A percentile compares a stretch with the other conserved stretches of the same genome.
phyloP scores from a whole-genome alignment of 371 early-diverging fungal species.

The Dichotomocladium elegans region DNA sequence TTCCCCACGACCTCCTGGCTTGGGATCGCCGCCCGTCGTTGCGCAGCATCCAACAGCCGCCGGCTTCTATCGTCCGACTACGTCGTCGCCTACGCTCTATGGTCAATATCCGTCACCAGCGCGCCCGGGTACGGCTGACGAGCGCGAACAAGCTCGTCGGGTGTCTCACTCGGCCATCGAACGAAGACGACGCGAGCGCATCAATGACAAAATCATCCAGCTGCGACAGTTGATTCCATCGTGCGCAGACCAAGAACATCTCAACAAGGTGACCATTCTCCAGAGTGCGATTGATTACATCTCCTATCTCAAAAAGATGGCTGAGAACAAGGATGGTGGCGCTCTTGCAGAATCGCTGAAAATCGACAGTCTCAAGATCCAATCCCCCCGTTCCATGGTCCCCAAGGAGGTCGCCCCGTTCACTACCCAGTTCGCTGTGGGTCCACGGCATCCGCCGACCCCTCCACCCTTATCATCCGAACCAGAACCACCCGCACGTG shows the following conservation, averaged over 20 bases:
- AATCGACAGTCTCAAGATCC: too few species aligned
- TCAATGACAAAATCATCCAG: slow-evolving; percentile 63
- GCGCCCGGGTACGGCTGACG: slow-evolving; percentile 28
- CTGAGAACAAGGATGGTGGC: slow-evolving; percentile 32
- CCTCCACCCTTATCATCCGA: background rate
- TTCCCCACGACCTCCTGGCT: background rate
- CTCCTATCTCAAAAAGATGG: slow-evolving; percentile 45
- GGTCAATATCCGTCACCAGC: background rate
- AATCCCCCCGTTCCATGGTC: slow-evolving; percentile 25
- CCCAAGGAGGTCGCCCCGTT: slow-evolving; percentile 45
- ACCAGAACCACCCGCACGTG: background rate
- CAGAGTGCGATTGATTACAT: slow-evolving; percentile 76
- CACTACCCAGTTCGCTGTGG: slow-evolving; percentile 34
- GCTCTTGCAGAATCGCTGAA: too few species aligned
- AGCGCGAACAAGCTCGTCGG: slow-evolving; percentile 58
- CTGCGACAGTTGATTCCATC: slow-evolving; percentile 41
- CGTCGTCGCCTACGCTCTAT: background rate
- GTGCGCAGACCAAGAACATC: slow-evolving; percentile 62
- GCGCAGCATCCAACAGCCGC: background rate
- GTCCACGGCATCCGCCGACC: too few species aligned
- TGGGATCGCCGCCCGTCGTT: background rate
- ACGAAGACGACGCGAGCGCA: slow-evolving; percentile 70
- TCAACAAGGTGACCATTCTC: slow-evolving; percentile 70
- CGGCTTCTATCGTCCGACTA: background rate
- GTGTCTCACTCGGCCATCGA: slow-evolving; percentile 79